phyloP scores from a whole-genome alignment of 2,329 filamentous ascomycete species.

The Cercospora nicotianae region DNA sequence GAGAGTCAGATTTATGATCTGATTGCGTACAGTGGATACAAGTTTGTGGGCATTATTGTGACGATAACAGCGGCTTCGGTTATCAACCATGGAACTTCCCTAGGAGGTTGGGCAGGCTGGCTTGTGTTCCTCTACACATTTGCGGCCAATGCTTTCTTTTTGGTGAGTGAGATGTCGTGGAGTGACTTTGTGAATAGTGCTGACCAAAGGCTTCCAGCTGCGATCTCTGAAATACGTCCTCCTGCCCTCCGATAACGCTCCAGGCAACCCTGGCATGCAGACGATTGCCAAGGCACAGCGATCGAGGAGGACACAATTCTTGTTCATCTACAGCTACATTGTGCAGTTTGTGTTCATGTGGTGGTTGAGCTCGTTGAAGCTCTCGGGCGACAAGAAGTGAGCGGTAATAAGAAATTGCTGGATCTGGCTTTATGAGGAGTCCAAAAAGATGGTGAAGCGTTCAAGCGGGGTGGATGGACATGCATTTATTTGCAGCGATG shows the following conservation, averaged over 20 bases:
- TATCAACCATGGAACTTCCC: constrained; percentile 74
- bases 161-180: constrained; percentile 59
- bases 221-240: constrained; percentile 94
- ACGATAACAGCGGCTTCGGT: constrained; percentile 80
- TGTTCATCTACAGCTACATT: constrained; percentile 91
- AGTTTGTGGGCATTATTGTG: constrained; percentile 94
- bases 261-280: constrained; percentile 64
- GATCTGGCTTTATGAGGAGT: not conserved
- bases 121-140: constrained; percentile 87
- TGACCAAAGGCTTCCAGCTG: constrained; percentile 57
- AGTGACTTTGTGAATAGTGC: not conserved
- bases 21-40: constrained; percentile 96
- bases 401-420: constrained; percentile 3
- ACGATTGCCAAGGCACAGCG: constrained; percentile 80
- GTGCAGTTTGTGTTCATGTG: constrained; percentile 97
- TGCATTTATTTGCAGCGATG: not conserved
- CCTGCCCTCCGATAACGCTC: constrained; percentile 74
- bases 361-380: constrained; percentile 59
- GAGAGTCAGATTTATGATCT: constrained; percentile 91
- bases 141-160: constrained; percentile 88
- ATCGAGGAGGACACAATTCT: constrained; percentile 84
- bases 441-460: constrained; percentile 13
- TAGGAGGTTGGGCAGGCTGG: constrained; percentile 88
- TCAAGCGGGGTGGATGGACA: constrained; percentile 14
- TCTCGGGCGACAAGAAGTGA: constrained; percentile 23